A percentile compares a stretch with the other conserved stretches of the same genome.
These are phyloP conservation scores for Suillus cothurnatus DNA, from an alignment of 768 basidiomycete genomes.

Conservation along the genomic window DNA sequence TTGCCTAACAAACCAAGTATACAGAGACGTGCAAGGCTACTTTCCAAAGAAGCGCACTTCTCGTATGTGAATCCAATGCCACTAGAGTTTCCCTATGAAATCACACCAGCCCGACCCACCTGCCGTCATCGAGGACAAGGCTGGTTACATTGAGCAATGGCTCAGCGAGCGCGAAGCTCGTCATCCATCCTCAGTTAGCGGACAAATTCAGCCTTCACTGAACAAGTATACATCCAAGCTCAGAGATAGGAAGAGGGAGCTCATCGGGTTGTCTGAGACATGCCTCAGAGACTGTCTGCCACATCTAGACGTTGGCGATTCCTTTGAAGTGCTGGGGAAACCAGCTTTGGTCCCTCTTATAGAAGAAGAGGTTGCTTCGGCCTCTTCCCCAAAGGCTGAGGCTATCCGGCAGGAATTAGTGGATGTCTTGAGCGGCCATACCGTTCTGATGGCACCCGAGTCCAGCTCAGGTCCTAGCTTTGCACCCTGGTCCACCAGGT, in stretches of 20 bases:
- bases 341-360: conserved; percentile 47
- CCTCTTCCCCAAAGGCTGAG: conserved; percentile 32
- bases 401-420: conserved; percentile 69
- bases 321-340: conserved; percentile 64
- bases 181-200: conserved; percentile 23
- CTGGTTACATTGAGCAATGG: conserved; percentile 75
- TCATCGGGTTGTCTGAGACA: conserved; percentile 73
- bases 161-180: conserved; percentile 65
- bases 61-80: conserved; percentile 85
- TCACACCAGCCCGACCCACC: conserved; percentile 55
- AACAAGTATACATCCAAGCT: conserved; percentile 51
- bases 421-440: conserved; percentile 80
- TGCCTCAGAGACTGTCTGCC: conserved; percentile 79
- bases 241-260: conserved; percentile 53
- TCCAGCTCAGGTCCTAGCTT: conserved; percentile 30
- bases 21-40: conserved; percentile 69
- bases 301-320: conserved; percentile 84
- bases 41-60: conserved; percentile 64
- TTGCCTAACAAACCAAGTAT: conserved; percentile 57
- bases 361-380: conserved; percentile 30
- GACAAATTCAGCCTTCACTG: conserved; percentile 27
- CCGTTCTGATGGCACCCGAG: conserved; percentile 57
- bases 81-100: conserved; percentile 78
- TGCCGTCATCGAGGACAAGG: conserved; percentile 53
- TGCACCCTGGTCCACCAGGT: conserved; percentile 82